These are phyloP conservation scores for Saccharomycopsis hybrid DNA, from an alignment of 1,139 yeast genomes.

Conservation along the genomic window DNA sequence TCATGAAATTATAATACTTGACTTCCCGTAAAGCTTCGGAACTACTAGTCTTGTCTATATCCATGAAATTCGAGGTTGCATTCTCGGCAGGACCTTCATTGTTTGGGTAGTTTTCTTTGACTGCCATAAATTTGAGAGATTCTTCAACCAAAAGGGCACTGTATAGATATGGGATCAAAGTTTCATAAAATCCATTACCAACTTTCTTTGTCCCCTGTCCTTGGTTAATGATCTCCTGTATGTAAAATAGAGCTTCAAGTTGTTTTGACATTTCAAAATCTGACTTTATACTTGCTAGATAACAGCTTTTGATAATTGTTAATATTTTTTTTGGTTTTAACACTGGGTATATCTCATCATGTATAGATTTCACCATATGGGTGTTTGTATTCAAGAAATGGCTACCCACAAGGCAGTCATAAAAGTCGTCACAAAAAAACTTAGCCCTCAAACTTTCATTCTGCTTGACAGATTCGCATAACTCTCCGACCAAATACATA, in stretches of 20 bases:
- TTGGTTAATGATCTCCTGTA: no score
- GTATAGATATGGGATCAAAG: not conserved
- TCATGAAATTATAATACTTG: no score
- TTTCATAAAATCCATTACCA: not conserved
- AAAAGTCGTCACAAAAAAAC: slow-evolving; percentile 11
- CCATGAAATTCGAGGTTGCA: no score
- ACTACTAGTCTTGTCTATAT: no score
- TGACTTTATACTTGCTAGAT: not conserved
- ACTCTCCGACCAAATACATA: not conserved
- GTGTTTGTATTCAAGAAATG: slow-evolving; percentile 5
- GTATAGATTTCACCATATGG: slow-evolving; percentile 5
- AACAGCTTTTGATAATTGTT: slow-evolving; percentile 9
- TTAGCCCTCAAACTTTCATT: not conserved
- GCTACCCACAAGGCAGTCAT: slow-evolving; percentile 11
- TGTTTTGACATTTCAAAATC: not conserved
- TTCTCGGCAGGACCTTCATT: no score
- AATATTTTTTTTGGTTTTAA: slow-evolving; percentile 1
- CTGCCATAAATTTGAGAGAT: not conserved
- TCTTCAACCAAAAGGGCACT: not conserved
- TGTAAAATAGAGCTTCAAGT: not conserved
- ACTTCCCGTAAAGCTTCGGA: no score
- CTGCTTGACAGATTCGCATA: slow-evolving; percentile 2
- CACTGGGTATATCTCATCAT: slow-evolving; percentile 7
- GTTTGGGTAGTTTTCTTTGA: no score
- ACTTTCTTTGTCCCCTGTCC: no score